These are phyloP conservation scores for Penicillium herquei DNA, from an alignment of 495 filamentous ascomycete species.

Conservation along the genomic window DNA sequence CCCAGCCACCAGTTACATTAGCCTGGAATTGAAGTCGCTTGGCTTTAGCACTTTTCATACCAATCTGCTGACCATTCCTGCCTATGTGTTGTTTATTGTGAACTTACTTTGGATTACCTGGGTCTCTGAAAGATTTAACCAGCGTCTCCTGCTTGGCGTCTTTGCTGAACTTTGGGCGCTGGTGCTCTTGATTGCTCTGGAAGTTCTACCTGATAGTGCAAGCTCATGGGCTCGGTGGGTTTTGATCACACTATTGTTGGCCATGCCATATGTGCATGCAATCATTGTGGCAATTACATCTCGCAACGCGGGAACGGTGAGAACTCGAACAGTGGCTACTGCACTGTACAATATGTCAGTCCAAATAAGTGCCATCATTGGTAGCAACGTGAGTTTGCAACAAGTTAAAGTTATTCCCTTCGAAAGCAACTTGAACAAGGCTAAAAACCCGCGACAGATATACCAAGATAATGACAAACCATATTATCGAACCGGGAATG, in stretches of 20 bases:
- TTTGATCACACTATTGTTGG: slow-evolving; percentile 51
- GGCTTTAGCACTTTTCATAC: slow-evolving; percentile 63
- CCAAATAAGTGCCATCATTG: slow-evolving; percentile 61
- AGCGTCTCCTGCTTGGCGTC: slow-evolving; percentile 53
- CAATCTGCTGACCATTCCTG: slow-evolving; percentile 68
- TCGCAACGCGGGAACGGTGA: slow-evolving; percentile 64
- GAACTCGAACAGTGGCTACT: slow-evolving; percentile 62
- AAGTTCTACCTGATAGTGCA: slow-evolving; percentile 29
- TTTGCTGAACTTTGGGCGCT: slow-evolving; percentile 56
- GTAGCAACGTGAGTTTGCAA: slow-evolving; percentile 51
- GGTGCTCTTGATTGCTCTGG: slow-evolving; percentile 53
- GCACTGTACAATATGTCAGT: slow-evolving; percentile 75
- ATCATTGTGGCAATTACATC: slow-evolving; percentile 68
- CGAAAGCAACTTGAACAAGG: not conserved
- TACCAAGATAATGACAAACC: slow-evolving; percentile 67
- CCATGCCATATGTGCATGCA: slow-evolving; percentile 62
- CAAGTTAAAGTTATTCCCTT: not conserved
- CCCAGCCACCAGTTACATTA: slow-evolving; percentile 51
- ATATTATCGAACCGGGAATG: slow-evolving; percentile 64
- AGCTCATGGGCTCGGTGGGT: slow-evolving; percentile 54
- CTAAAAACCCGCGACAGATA: slow-evolving; percentile 35
- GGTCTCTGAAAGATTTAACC: slow-evolving; percentile 52
- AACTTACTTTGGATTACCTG: slow-evolving; percentile 49
- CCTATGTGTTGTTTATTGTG: slow-evolving; percentile 48
- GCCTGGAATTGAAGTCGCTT: slow-evolving; percentile 54